Conservation (phyloP, 768 basidiomycete genomes). For the Russula dissimulans region DNA sequence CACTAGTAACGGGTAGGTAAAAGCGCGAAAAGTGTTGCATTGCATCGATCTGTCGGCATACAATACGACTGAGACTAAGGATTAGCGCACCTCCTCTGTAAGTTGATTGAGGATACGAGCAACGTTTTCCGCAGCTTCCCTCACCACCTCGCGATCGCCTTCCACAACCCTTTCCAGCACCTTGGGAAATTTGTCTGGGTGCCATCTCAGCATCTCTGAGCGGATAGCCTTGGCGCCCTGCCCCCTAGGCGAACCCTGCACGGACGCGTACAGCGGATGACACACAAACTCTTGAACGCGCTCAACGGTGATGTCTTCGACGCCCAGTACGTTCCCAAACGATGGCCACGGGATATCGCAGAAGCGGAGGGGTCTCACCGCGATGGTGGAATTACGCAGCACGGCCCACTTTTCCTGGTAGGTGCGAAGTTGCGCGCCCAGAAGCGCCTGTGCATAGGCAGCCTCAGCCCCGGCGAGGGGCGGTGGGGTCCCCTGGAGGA, state of each 20-base stretch:
- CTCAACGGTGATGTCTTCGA: conserved; percentile 30
- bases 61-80: neutral
- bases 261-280: conserved; percentile 26
- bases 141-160: conserved; percentile 28
- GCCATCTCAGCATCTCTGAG: conserved; percentile 43
- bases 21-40: neutral
- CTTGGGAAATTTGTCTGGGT: conserved; percentile 44
- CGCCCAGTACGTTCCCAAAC: conserved; percentile 20
- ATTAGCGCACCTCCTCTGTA: neutral
- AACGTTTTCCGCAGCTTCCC: conserved; percentile 32
- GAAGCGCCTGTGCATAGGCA: neutral
- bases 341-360: conserved; percentile 39
- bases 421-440: neutral
- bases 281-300: conserved; percentile 34
- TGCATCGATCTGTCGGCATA: neutral
- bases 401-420: conserved; percentile 17
- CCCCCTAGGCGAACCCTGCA: conserved; percentile 24
- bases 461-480: neutral
- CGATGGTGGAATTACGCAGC: neutral
- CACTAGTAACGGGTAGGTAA: neutral
- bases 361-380: conserved; percentile 20
- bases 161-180: conserved; percentile 30
- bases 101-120: conserved; percentile 35
- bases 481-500: too few species aligned
- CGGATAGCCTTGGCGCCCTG: conserved; percentile 32